These are phyloP conservation scores for Barnettozyma californica DNA, from an alignment of 805 yeast genomes.

Conservation along the genomic window DNA sequence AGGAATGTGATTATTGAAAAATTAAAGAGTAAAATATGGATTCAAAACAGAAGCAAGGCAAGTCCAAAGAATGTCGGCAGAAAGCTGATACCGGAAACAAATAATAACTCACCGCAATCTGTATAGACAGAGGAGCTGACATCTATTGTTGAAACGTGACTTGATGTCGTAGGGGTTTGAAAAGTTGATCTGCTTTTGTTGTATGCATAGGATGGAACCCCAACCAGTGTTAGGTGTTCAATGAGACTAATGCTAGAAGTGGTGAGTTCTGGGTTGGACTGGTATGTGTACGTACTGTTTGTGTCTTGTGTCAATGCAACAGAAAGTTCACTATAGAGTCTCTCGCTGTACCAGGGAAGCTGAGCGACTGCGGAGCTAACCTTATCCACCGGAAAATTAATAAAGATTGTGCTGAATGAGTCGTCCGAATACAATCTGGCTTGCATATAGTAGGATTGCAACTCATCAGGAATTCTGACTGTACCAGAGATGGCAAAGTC, in stretches of 20 bases:
- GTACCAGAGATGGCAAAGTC: neutral
- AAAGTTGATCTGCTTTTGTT: constrained; percentile 1
- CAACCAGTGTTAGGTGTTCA: neutral
- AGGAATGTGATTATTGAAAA: constrained; percentile 37
- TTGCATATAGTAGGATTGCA: neutral
- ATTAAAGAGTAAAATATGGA: neutral
- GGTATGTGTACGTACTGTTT: neutral
- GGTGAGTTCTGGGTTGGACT: neutral
- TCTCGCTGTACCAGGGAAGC: neutral
- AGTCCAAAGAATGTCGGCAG: neutral
- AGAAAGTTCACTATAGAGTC: neutral
- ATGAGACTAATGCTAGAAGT: neutral
- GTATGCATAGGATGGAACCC: constrained; percentile 5
- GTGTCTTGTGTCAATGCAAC: neutral
- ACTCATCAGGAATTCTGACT: neutral
- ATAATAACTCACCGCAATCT: neutral
- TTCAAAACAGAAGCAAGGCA: neutral
- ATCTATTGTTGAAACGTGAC: neutral
- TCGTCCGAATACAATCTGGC: neutral
- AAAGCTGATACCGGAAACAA: neutral
- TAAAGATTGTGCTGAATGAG: neutral
- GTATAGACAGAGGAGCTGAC: neutral
- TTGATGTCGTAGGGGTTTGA: neutral
- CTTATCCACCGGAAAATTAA: neutral
- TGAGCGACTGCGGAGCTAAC: neutral